Evolutionary conservation across 257 asterid genomes (phyloP).

Genomic region (Nicotiana attenuata): DNA sequence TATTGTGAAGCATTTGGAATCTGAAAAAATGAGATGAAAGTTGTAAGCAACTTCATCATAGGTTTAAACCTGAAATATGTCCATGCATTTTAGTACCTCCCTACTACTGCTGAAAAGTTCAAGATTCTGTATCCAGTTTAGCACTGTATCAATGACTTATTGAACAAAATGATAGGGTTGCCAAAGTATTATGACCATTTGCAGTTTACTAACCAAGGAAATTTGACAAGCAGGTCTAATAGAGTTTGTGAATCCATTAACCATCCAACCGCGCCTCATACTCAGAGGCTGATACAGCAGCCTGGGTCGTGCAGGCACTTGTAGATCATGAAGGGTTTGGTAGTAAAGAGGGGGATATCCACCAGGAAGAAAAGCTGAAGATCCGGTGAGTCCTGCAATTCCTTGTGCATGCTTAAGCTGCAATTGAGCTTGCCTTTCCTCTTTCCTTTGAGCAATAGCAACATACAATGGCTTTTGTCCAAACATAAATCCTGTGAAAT

Average conservation of each 20-base stretch:
- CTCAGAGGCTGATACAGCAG: constrained; percentile 53
- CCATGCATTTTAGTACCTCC: background rate
- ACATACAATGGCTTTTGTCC: constrained; percentile 70
- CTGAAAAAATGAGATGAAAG: constrained; percentile 19
- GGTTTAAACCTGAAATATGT: background rate
- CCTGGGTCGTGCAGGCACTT: constrained; percentile 44
- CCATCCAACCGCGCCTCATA: constrained; percentile 69
- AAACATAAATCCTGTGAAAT: constrained; percentile 54
- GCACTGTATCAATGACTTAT: background rate
- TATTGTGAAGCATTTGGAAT: constrained; percentile 45
- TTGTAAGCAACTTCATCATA: background rate
- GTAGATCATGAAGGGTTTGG: constrained; percentile 45
- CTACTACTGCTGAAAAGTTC: background rate
- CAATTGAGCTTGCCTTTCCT: constrained; percentile 66
- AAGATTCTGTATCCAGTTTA: background rate
- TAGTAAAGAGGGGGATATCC: constrained; percentile 66
- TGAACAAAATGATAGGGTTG: background rate
- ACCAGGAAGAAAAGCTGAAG: constrained; percentile 48
- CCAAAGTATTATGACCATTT: background rate
- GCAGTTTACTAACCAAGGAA: constrained; percentile 47
- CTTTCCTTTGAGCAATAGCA: constrained; percentile 86
- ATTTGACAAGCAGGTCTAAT: constrained; percentile 40
- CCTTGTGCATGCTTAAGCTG: constrained; percentile 55
- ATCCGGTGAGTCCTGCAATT: constrained; percentile 45
- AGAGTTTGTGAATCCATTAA: constrained; percentile 42